phyloP scores from a whole-genome alignment of 2,329 filamentous ascomycete species.

The Escovopsis sp. region DNA sequence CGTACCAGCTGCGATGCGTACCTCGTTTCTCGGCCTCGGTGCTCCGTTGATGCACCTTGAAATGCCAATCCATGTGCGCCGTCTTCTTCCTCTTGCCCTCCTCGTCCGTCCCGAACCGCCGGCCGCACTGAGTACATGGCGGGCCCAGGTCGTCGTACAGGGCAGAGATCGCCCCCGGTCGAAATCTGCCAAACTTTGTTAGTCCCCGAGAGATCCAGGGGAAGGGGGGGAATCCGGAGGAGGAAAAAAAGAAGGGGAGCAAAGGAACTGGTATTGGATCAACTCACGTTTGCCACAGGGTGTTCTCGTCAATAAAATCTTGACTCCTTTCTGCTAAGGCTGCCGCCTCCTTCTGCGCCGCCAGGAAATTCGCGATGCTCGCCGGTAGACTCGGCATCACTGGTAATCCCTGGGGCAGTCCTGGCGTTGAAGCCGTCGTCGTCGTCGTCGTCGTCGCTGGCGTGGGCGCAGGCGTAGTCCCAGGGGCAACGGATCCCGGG shows the following conservation, averaged over 20 bases:
- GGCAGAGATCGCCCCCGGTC: conserved; percentile 54
- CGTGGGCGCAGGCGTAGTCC: conserved; percentile 16
- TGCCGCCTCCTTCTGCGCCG: conserved; percentile 14
- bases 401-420: too few relatives aligned
- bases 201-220: conserved; percentile 5
- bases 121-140: conserved; percentile 81
- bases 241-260: too few relatives aligned
- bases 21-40: conserved; percentile 73
- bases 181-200: conserved; percentile 35
- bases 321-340: conserved; percentile 21
- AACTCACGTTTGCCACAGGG: conserved; percentile 57
- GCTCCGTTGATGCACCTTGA: conserved; percentile 79
- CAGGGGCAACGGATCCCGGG: conserved; percentile 20
- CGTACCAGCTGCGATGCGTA: conserved; percentile 87
- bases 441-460: conserved; percentile 15
- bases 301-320: conserved; percentile 48
- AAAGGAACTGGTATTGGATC: background rate
- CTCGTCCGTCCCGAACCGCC: conserved; percentile 64
- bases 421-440: too few relatives aligned
- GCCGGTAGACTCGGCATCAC: conserved; percentile 18
- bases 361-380: conserved; percentile 21
- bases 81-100: conserved; percentile 76
- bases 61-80: conserved; percentile 95
- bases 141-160: conserved; percentile 74
- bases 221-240: too few relatives aligned